A percentile compares a stretch with the other conserved stretches of the same genome.
These are phyloP conservation scores for Immersiporthe knoxdaviesiana DNA, from an alignment of 2,329 filamentous ascomycete species.

Conservation along the genomic window DNA sequence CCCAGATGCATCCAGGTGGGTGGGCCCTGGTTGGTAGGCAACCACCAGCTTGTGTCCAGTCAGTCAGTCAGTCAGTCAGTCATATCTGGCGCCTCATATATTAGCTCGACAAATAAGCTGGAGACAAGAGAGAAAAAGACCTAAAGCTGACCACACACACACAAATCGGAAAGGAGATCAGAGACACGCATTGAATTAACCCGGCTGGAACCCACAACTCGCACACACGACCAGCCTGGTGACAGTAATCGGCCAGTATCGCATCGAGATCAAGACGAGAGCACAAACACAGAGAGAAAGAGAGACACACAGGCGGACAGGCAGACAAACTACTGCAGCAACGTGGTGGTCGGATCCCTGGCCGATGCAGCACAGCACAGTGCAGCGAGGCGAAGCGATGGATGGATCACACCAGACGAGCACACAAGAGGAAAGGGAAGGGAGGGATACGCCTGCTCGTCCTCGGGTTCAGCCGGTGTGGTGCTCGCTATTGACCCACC, in stretches of 20 bases:
- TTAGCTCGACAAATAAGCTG: slow-evolving; percentile 9
- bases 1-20: too few species aligned
- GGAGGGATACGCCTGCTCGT: slow-evolving; percentile 18
- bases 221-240: too few species aligned
- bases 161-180: slow-evolving; percentile 14
- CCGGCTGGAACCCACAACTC: slow-evolving; percentile 4
- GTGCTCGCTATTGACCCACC: slow-evolving; percentile 2
- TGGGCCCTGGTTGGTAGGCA: too few species aligned
- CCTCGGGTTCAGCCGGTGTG: slow-evolving; percentile 26
- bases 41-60: not conserved
- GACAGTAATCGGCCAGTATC: too few species aligned
- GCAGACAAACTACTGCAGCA: not conserved
- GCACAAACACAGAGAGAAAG: too few species aligned
- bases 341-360: not conserved
- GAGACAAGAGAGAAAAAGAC: not conserved
- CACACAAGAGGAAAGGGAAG: not conserved
- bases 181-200: slow-evolving; percentile 8
- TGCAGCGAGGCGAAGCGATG: not conserved
- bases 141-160: slow-evolving; percentile 9
- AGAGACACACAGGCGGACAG: not conserved
- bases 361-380: not conserved
- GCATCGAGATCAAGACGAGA: not conserved
- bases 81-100: not conserved
- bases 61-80: too few species aligned
- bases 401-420: not conserved